Percentiles rank a stretch among this genome's conserved stretches.
Evolutionary conservation across 495 filamentous ascomycete genomes (phyloP).

Genomic region (Penicillium atrosanguineum): DNA sequence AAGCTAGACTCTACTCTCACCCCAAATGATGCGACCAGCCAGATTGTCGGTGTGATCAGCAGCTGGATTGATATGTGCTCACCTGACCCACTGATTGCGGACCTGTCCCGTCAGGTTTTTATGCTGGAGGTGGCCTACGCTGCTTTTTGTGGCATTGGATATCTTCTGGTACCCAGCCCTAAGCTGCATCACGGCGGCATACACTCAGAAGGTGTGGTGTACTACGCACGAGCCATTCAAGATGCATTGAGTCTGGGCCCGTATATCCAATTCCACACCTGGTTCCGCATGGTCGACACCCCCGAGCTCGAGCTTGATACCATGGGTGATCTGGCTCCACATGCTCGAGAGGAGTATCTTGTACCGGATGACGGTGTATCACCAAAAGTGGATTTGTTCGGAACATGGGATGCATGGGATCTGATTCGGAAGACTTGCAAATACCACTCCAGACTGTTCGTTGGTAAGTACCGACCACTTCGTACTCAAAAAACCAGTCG

Average conservation of each 20-base stretch:
- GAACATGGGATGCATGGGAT: slow-evolving; percentile 93
- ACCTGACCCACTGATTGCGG: slow-evolving; percentile 72
- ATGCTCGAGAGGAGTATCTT: slow-evolving; percentile 54
- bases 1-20: slow-evolving; percentile 71
- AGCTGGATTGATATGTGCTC: slow-evolving; percentile 91
- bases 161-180: slow-evolving; percentile 78
- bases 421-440: slow-evolving; percentile 80
- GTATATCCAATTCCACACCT: slow-evolving; percentile 77
- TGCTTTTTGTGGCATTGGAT: slow-evolving; percentile 85
- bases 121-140: slow-evolving; percentile 91
- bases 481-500: background rate
- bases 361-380: slow-evolving; percentile 27
- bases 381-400: slow-evolving; percentile 60
- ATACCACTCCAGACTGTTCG: slow-evolving; percentile 75
- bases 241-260: slow-evolving; percentile 70
- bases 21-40: slow-evolving; percentile 67
- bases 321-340: slow-evolving; percentile 55
- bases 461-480: slow-evolving; percentile 63
- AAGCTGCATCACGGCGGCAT: slow-evolving; percentile 47
- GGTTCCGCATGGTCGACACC: slow-evolving; percentile 72
- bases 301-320: slow-evolving; percentile 52
- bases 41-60: slow-evolving; percentile 70
- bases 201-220: slow-evolving; percentile 50
- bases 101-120: slow-evolving; percentile 83
- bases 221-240: slow-evolving; percentile 83